Base-by-base conservation (phyloP, 176 grass and related monocot species). In the Puya raimondii region DNA sequence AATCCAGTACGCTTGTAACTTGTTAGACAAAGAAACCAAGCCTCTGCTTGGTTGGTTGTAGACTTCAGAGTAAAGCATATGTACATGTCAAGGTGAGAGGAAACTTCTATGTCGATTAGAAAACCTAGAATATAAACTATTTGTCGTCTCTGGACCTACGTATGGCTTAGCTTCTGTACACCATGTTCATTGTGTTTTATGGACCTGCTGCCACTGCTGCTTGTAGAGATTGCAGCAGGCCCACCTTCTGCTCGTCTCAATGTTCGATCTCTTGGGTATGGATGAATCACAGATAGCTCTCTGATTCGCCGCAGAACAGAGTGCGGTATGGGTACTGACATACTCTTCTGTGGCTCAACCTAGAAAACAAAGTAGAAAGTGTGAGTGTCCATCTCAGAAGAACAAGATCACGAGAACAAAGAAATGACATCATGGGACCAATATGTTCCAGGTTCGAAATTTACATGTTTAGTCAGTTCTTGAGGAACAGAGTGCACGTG, bases 241-340 rank as follows among this genome's bases (percentile, higher is more conserved):
- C 25, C 54, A 49, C 10, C 20, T 25, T 42, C 18, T 53, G 53
- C 25, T n/a, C n/a, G 8, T 68, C 65, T 59, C 11, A 50, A 17
- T 20, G 58, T 61, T 2, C 51, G 42, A 9, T 50, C 66, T 27
- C 75, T 61, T 50, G 75, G 52, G 42, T 77, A 69, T 14, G 75
- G 65, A 16, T 68, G 75, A 49, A 77, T 49, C 10, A 23, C n/a
- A 23, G 75, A 77, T 49, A 77, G 50, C 12, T 77, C 75, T 47
- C 42, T 77, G 2, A 77, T 59, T 17, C 75, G 75, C n/a, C 52
- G 65, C 27, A 77, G 47, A 66, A 69, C 52, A 59, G 26, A 58
- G 2, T 77, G 65, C n/a, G 66, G 75, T 59, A 69, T 69, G 33
- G 65, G 65, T 6, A n/a, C 53, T 21, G 66, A 49, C 53, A 59